phyloP scores from a whole-genome alignment of 345 rosid genomes.

The Eucalyptus coolabah region DNA sequence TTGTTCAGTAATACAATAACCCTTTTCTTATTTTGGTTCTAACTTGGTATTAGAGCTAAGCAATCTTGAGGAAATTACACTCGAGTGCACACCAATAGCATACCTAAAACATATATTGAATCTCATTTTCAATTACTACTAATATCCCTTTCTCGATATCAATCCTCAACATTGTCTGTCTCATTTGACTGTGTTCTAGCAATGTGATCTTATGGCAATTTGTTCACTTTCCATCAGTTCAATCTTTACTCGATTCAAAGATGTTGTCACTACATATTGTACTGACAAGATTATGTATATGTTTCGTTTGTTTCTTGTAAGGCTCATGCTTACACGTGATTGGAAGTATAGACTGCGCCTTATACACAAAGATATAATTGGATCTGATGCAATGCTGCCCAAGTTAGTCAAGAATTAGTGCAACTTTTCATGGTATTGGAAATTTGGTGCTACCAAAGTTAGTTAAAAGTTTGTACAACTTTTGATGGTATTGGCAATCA shows the following conservation, averaged over 20 bases:
- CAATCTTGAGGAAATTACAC: not conserved
- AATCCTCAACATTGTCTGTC: not conserved
- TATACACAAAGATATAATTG: not conserved
- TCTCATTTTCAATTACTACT: not conserved
- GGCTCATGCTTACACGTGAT: not conserved
- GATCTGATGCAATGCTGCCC: not conserved
- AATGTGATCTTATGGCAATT: not conserved
- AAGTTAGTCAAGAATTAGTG: not conserved
- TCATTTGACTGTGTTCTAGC: not conserved
- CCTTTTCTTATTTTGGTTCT: not conserved
- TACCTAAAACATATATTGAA: not conserved
- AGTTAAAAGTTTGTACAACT: not conserved
- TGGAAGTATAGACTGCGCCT: not conserved
- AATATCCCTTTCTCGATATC: not conserved
- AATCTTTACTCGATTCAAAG: not conserved
- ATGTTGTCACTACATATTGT: not conserved
- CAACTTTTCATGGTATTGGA: not conserved
- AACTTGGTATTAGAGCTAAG: not conserved
- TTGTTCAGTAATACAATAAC: not conserved
- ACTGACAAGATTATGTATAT: rapidly evolving
- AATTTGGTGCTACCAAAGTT: not conserved
- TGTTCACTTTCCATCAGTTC: not conserved
- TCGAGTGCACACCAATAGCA: not conserved
- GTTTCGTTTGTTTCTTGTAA: not conserved
- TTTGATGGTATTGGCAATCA: not conserved